Evolutionary conservation across 202 grass and related monocot species (phyloP), one percentile per base, ranked within the genome.

Genomic region (Zizania palustris): DNA sequence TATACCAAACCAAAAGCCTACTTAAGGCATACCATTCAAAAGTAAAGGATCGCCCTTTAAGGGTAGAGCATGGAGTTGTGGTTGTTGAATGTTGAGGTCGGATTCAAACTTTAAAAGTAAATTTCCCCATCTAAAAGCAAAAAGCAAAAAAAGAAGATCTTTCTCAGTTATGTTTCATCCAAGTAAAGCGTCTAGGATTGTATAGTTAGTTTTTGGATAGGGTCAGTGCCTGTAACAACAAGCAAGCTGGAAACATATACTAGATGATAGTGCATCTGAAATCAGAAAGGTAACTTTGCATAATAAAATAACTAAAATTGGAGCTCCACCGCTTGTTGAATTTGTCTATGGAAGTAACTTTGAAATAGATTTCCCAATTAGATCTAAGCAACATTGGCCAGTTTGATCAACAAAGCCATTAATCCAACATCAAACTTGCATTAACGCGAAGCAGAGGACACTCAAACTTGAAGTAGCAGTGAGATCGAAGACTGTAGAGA

Each of bases 1-100:
- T 81, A 79, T 81, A 83, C 37, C 66, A 84, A 49, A 76, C 49
- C 40, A 76, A 84, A 43, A 58, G 5, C 14, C 56, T 33, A 18
- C 0, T 44, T 62, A 73, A 57, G 35, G 18, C 19, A 37, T 49
- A 69, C 66, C 19, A 69, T 35, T 33, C 1, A n/a, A 16, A 19
- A 71, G 14, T 38, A 16, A 19, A 53, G 8, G 28, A 53, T 34
- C 67, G 51, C 37, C 15, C 33, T 16, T 68, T 70, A 12, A 18
- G 6, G 7, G 6, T 51, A 51, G 15, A 51, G 15, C 15, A 51
- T 5, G n/a, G 49, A n/a, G 15, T 5, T 50, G 48, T 50, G 48
- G 48, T 50, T 50, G 14, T n/a, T 50, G 48, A 50, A 0, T 50
- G 14, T n/a, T 50, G 48, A 50, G 4, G 48, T 50, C 48, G 6